Percentiles rank a stretch among this genome's conserved stretches.
phyloP scores from a whole-genome alignment of 441 rosid species.

The Brassica balearica region DNA sequence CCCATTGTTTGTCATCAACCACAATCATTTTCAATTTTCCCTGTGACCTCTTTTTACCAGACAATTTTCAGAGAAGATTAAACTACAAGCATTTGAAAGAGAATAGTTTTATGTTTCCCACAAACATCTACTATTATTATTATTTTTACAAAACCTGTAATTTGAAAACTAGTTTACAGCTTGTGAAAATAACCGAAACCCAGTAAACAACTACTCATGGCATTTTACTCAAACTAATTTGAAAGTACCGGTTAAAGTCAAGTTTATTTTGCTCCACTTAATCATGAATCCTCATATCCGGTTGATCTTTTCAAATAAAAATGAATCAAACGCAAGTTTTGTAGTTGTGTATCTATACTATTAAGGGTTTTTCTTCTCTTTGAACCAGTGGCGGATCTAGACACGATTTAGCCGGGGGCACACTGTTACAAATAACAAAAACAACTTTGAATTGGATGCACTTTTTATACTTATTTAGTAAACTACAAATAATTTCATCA shows the following conservation, averaged over 20 bases:
- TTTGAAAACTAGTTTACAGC: neutral
- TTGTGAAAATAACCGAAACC: neutral
- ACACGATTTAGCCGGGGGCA: too few species aligned
- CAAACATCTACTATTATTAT: neutral
- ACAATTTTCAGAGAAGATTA: slow-evolving; percentile 37
- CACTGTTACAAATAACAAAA: too few species aligned
- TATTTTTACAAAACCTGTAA: neutral
- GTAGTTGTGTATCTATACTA: too few species aligned
- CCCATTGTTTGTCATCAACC: slow-evolving; percentile 42
- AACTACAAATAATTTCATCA: too few species aligned
- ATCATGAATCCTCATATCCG: neutral
- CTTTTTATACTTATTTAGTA: too few species aligned
- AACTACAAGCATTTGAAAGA: slow-evolving; percentile 14
- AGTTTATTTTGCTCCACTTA: neutral
- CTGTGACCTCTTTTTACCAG: slow-evolving; percentile 43
- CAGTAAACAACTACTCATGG: neutral
- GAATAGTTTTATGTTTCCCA: neutral
- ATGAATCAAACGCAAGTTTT: too few species aligned
- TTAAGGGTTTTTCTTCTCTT: too few species aligned
- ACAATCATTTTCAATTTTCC: slow-evolving; percentile 46
- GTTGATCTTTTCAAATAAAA: neutral
- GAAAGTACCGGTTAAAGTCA: neutral
- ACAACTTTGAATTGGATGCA: too few species aligned
- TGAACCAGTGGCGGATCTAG: too few species aligned
- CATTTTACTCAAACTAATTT: neutral